Base-by-base conservation (phyloP, 768 basidiomycete species). In the Omphalotus guepiniiformis region DNA sequence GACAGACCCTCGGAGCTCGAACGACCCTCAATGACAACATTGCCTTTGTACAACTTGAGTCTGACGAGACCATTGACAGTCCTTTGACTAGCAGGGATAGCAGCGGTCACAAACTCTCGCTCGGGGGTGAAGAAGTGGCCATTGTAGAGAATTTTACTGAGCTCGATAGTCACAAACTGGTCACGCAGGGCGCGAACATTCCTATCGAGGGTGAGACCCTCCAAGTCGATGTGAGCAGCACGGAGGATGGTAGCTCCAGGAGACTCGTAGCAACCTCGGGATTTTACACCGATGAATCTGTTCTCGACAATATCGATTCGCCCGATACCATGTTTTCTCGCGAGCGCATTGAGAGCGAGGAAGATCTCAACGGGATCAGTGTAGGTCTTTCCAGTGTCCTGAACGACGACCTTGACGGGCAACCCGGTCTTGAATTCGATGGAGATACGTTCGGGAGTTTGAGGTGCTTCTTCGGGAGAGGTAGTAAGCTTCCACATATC, bases 51-150 rank as follows among this genome's bases (percentile, higher is more conserved):
- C 36, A 97, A 71, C 67, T 92, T 91, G 58, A 99, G 69, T 48
- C 86, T 79, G 43, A 98, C 93, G 38, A 85, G 64, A 38, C 96
- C 96, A 59, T 97, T 98, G 55, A 99, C 96, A 21, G 93, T 96
- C 67, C 88, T 78, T 73, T 99, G 96, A 65, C 88, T 92, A 34
- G 92, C 84, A 3, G 93, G 92, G 62, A 98, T 92, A 46, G 88
- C 80, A 59, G 85, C 83, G 36, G 85, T 86, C 60, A 98, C 72
- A 61, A 98, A 98, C 70, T 97, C 96, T 55, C 95, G 80, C 70
- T 98, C 96, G 38, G 96, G 94, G n/a, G 93, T 95, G 79, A 97
- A 99, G 83, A 93, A 98, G 72, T 95, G 93, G 29, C 95, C 96
- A 62, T 98, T 97, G 77, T 99, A 98, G 39, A 99, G 73, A 60